Evolutionary conservation across 2,329 filamentous ascomycete species (phyloP), one percentile per base, ranked within the genome.

Genomic region (Penicillium sp.): DNA sequence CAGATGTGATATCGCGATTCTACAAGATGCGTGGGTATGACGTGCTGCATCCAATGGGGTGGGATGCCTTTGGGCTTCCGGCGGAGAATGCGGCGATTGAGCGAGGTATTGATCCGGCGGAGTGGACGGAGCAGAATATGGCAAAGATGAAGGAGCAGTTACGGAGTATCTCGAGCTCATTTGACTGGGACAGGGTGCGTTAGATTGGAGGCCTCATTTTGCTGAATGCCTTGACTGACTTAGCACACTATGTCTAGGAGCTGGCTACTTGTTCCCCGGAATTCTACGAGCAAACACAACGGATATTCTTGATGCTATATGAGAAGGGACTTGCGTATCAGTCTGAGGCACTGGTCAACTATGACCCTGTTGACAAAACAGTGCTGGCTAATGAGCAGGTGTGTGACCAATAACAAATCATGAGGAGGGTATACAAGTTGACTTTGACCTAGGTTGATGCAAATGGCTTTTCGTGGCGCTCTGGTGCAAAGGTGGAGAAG

Each of bases 81-180:
- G 92, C 92, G 39, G 92, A 96, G 73, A 96, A 96, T 75, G 92
- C 92, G 16, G 92, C 92, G 8, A 89, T 95, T 53, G 90, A 95
- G 74, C 80, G 88, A 58, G 90, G 90, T 11, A 81, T 93, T 56
- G 84, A 90, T 66, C 91, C 92, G 1, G 87, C 83, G 7, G 79
- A 79, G 7, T 96, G 92, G 92, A 96, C 92, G 0, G 82, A 80
- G 67, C 79, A 81, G 63, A 96, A 96, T 67, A 95, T 96, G 64
- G 79, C 79, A 34, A 87, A 84, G 65, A 96, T 96, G 92, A 95
- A 92, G 79, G 79, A 84, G 60, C 91, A 96, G 75, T 76, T 96
- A 58, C 80, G 82, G 63, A 74, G 80, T 51, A 95, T 96, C 86
- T 93, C 92, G 63, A 90, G 85, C 10, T 85, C 81, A 48, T 96